Evolutionary conservation across 768 basidiomycete species (phyloP).

Genomic region (Trametes maxima): DNA sequence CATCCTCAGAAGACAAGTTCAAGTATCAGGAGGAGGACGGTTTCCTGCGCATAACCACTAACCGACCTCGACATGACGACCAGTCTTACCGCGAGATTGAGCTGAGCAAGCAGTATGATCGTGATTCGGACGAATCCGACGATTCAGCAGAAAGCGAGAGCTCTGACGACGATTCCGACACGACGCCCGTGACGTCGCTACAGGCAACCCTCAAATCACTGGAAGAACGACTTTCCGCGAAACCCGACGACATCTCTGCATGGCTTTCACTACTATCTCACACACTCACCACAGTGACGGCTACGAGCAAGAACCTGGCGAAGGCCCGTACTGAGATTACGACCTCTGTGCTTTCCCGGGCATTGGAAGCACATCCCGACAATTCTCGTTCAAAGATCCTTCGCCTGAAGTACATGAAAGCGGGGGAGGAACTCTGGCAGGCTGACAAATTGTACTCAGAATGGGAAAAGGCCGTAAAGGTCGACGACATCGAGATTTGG

Average conservation of each 20-base stretch:
- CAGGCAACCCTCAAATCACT: slow-evolving; percentile 61
- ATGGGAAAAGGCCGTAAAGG: slow-evolving; percentile 67
- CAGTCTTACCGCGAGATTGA: slow-evolving; percentile 56
- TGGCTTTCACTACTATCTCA: slow-evolving; percentile 71
- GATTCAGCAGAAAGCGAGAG: slow-evolving; percentile 29
- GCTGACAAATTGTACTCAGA: slow-evolving; percentile 55
- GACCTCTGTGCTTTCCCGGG: slow-evolving; percentile 65
- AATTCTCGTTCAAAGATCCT: slow-evolving; percentile 54
- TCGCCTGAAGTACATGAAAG: slow-evolving; percentile 64
- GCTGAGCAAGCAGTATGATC: slow-evolving; percentile 30
- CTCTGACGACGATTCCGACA: slow-evolving; percentile 31
- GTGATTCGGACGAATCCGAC: slow-evolving; percentile 40
- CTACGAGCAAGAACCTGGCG: slow-evolving; percentile 65
- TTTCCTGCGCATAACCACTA: slow-evolving; percentile 60
- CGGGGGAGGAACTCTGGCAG: slow-evolving; percentile 75
- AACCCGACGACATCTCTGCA: slow-evolving; percentile 54
- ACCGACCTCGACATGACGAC: slow-evolving; percentile 34
- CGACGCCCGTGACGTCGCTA: slow-evolving; percentile 39
- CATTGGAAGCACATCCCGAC: slow-evolving; percentile 54
- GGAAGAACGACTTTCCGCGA: slow-evolving; percentile 51
- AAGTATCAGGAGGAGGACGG: slow-evolving; percentile 69
- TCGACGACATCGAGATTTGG: slow-evolving; percentile 61
- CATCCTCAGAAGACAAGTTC: slow-evolving; percentile 37
- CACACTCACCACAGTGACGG: slow-evolving; percentile 62
- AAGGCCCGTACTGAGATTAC: slow-evolving; percentile 73